phyloP scores from a whole-genome alignment of 2,329 filamentous ascomycete species.

The Fusarium proliferatum region DNA sequence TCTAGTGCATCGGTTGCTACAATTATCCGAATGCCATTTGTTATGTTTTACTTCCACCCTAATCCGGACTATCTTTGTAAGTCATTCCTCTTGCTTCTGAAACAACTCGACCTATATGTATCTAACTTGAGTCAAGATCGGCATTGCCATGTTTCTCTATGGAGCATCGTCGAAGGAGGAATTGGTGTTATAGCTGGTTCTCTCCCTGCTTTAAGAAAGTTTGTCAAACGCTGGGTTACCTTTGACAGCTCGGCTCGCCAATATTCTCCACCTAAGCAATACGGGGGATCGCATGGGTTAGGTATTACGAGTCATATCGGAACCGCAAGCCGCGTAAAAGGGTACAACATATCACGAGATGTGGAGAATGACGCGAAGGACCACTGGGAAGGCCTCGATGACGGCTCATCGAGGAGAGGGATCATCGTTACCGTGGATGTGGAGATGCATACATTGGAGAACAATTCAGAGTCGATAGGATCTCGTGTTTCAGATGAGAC shows the following conservation, averaged over 20 bases:
- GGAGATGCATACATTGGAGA: constrained; percentile 24
- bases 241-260: constrained; percentile 6
- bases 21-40: constrained; percentile 7
- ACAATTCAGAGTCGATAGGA: background rate
- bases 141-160: background rate
- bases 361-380: background rate
- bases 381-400: constrained; percentile 18
- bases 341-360: background rate
- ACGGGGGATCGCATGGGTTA: background rate
- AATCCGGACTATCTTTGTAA: constrained; percentile 5
- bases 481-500: background rate
- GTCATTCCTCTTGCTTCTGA: background rate
- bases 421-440: constrained; percentile 28
- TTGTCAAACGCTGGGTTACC: constrained; percentile 8
- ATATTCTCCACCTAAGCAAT: background rate
- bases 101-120: accelerated
- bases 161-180: constrained; percentile 6
- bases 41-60: background rate
- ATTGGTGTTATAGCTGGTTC: constrained; percentile 10
- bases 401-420: constrained; percentile 13
- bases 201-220: background rate
- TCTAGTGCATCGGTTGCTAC: constrained; percentile 13
- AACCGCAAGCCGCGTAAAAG: background rate
- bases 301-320: background rate
- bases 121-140: background rate